Conservation (phyloP, 805 yeast species). For the Monosporozyma aquatica region DNA sequence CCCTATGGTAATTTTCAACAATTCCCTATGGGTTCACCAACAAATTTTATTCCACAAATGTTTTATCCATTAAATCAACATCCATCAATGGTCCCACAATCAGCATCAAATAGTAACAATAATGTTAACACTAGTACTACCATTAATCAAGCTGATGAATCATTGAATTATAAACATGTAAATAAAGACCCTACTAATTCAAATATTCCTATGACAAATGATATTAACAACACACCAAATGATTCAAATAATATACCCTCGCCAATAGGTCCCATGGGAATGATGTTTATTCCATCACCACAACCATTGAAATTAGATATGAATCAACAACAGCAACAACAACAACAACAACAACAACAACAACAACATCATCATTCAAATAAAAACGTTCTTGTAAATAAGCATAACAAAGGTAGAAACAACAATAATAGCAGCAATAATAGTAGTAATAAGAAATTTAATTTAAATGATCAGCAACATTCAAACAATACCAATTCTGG, state of each 20-base stretch:
- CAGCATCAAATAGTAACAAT: slow-evolving; percentile 2
- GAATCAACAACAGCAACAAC: background rate
- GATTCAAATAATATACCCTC: background rate
- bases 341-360: slow-evolving; percentile 1
- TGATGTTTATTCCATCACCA: slow-evolving; percentile 10
- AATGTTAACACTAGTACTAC: slow-evolving; percentile 1
- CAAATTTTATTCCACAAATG: slow-evolving; percentile 7
- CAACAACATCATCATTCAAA: background rate
- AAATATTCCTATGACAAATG: slow-evolving; percentile 2
- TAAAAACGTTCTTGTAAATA: slow-evolving; percentile 6
- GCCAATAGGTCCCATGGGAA: background rate
- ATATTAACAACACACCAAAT: background rate
- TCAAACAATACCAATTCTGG: slow-evolving; percentile 8
- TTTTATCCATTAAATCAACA: slow-evolving; percentile 6
- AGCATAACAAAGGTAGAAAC: slow-evolving; percentile 4
- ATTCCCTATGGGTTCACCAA: slow-evolving; percentile 5
- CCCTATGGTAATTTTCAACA: slow-evolving; percentile 8
- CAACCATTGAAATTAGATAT: slow-evolving; percentile 2
- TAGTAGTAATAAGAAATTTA: slow-evolving; percentile 6
- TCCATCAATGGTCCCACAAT: background rate
- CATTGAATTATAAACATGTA: too few species aligned
- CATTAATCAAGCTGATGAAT: too few species aligned
- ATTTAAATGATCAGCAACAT: slow-evolving; percentile 5
- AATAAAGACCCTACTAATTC: slow-evolving; percentile 1
- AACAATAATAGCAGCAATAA: slow-evolving; percentile 5